Percentiles rank a stretch among this genome's conserved stretches.
These are phyloP conservation scores for Vicia faba DNA, from an alignment of 306 rosid species.

Conservation along the genomic window DNA sequence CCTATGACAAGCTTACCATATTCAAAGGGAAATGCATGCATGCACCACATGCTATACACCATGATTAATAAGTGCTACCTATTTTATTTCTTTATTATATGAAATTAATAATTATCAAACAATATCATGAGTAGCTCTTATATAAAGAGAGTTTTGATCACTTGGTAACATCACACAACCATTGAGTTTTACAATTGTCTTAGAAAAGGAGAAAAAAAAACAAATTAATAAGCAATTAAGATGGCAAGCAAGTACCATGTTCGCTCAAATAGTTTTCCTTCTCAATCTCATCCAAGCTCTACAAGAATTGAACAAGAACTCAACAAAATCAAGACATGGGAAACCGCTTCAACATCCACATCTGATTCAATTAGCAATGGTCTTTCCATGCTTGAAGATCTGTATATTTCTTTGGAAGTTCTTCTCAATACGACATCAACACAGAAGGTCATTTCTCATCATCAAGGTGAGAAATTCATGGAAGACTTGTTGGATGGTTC, in stretches of 20 bases:
- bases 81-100: slow-evolving; percentile 16
- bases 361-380: slow-evolving; percentile 44
- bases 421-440: slow-evolving; percentile 65
- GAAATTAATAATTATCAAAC: background rate
- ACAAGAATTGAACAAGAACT: slow-evolving; percentile 55
- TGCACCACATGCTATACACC: slow-evolving; percentile 49
- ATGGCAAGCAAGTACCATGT: slow-evolving; percentile 49
- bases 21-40: slow-evolving; percentile 37
- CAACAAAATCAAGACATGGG: slow-evolving; percentile 49
- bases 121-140: slow-evolving; percentile 14
- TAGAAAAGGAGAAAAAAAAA: background rate
- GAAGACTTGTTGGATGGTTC: slow-evolving; percentile 75
- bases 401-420: slow-evolving; percentile 55
- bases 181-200: background rate
- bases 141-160: slow-evolving; percentile 28
- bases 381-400: slow-evolving; percentile 53
- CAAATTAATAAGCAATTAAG: slow-evolving; percentile 17
- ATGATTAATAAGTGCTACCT: background rate
- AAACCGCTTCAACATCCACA: slow-evolving; percentile 37
- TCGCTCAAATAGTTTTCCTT: slow-evolving; percentile 70
- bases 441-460: slow-evolving; percentile 50
- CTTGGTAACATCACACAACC: slow-evolving; percentile 18
- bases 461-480: slow-evolving; percentile 43
- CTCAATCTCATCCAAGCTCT: slow-evolving; percentile 63
- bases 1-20: slow-evolving; percentile 41